Percentiles rank a stretch among this genome's conserved stretches.
Evolutionary conservation across 768 basidiomycete genomes (phyloP).

Genomic region (Lentinula edodes): DNA sequence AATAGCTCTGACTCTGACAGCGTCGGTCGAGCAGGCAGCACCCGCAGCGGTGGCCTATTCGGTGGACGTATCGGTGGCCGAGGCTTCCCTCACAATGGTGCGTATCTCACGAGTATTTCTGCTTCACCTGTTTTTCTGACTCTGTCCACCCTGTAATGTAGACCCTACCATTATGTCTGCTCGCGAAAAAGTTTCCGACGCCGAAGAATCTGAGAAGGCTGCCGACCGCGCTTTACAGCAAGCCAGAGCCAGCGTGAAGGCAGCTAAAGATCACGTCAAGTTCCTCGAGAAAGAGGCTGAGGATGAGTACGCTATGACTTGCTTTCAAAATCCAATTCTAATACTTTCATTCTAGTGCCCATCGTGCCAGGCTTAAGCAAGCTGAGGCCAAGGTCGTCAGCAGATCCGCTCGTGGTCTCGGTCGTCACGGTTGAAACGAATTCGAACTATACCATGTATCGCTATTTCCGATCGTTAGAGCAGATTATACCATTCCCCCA

Average conservation of each 20-base stretch:
- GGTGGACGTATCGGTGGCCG: not conserved
- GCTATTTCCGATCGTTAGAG: not conserved
- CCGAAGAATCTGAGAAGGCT: slow-evolving; percentile 12
- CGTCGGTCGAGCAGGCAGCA: slow-evolving; percentile 7
- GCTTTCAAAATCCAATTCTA: not conserved
- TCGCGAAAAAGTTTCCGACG: slow-evolving; percentile 30
- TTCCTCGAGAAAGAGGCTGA: slow-evolving; percentile 31
- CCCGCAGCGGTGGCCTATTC: slow-evolving; percentile 11
- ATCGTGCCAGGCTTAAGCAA: slow-evolving; percentile 33
- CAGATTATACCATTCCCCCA: not conserved
- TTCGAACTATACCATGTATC: not conserved
- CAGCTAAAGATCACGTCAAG: slow-evolving; percentile 31
- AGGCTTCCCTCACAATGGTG: slow-evolving; percentile 6
- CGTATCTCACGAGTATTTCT: not conserved
- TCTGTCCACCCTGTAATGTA: not conserved
- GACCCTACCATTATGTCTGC: slow-evolving; percentile 31
- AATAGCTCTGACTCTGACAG: slow-evolving; percentile 15
- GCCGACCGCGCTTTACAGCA: slow-evolving; percentile 3
- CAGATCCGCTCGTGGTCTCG: slow-evolving; percentile 29
- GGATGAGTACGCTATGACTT: slow-evolving; percentile 29
- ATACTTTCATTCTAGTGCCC: slow-evolving; percentile 19
- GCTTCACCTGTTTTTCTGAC: not conserved
- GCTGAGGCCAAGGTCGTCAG: slow-evolving; percentile 31
- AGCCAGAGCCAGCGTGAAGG: slow-evolving; percentile 17
- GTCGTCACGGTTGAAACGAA: slow-evolving; percentile 19